Evolutionary conservation across 768 basidiomycete species (phyloP), one percentile per base, ranked within the genome.

Genomic region (Podaxis sp.): DNA sequence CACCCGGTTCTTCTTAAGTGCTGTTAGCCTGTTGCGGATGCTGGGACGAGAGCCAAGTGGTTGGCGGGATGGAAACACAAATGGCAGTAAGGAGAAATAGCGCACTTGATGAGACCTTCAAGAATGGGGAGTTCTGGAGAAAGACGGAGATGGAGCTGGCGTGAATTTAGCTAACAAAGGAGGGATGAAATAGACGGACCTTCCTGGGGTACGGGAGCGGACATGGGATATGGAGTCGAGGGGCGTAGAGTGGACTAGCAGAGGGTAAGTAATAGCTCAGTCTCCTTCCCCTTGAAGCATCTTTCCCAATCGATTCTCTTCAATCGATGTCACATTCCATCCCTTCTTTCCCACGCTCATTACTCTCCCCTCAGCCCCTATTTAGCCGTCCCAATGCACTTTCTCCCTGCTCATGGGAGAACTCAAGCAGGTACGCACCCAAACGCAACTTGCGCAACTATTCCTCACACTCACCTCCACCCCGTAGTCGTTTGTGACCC

Each of bases 11-110:
- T 95, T 92, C 84, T 95, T 95, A 74, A 96, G 86, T 11, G 88
- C 95, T 7, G 96, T 96, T 53, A 99, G 86, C 66, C 96, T 87
- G 76, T 97, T 96, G 63, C 96, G 88, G 74, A 98, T 95, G 76
- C 93, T 96, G 73, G 58, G 65, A 13, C 62, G 36, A 67, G 68
- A 70, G 64, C 38, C 38, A 59, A 33, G 28, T 39, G 22, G 61
- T 61, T 39, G 72, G 72, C 30, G 68, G 67, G n/a, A 57, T 39
- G 55, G 54, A 55, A 66, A 58, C 59, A 44, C 15, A 26, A 40
- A 53, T 39, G 46, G n/a, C 39, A 55, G 51, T 3, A 52, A 3
- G 59, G 19, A 28, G 57, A 62, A 59, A 63, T 66, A 59, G 72
- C 78, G 56, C 68, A 95, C 95, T 92, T 91, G 76, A 97, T 95